Percentiles rank a stretch among this genome's conserved stretches.
Evolutionary conservation across 1,139 yeast species (phyloP).

Genomic region (Kurtzmaniella quercitrusa): DNA sequence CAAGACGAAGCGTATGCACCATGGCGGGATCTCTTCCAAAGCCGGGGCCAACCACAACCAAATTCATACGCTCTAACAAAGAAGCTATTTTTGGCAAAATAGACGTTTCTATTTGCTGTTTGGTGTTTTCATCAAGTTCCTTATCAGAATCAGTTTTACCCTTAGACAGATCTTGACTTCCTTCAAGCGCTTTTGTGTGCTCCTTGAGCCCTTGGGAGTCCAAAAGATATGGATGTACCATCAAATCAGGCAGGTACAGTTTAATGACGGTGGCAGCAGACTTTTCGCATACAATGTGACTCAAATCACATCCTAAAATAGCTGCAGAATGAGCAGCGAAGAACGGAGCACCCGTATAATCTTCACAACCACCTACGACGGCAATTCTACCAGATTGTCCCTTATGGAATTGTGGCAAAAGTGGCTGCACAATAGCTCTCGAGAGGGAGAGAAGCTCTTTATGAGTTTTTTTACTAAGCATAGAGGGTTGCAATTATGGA

Average conservation of each 20-base stretch:
- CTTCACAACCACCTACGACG: slow-evolving; percentile 92
- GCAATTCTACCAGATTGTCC: slow-evolving; percentile 92
- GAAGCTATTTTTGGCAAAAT: slow-evolving; percentile 53
- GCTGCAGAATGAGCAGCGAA: slow-evolving; percentile 86
- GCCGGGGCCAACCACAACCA: slow-evolving; percentile 90
- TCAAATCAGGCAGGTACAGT: slow-evolving; percentile 83
- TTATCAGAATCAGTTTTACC: not conserved
- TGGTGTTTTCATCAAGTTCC: slow-evolving; percentile 6
- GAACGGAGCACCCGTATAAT: slow-evolving; percentile 95
- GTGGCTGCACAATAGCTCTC: slow-evolving; percentile 67
- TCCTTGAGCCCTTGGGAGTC: slow-evolving; percentile 19
- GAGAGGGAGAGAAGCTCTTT: slow-evolving; percentile 48
- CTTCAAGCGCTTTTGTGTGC: no score
- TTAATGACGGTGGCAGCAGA: slow-evolving; percentile 80
- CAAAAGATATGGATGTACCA: slow-evolving; percentile 89
- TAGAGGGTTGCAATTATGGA: no score
- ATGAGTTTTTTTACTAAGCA: slow-evolving; percentile 32
- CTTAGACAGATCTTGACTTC: not conserved
- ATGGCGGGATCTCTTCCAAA: slow-evolving; percentile 77
- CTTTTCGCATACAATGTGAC: slow-evolving; percentile 80
- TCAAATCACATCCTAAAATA: slow-evolving; percentile 80
- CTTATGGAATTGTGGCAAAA: slow-evolving; percentile 68
- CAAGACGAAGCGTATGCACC: slow-evolving; percentile 54
- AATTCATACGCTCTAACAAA: slow-evolving; percentile 67
- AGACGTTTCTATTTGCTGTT: slow-evolving; percentile 31